Conservation (phyloP, 768 basidiomycete genomes). For the Lenzites betulinus region DNA sequence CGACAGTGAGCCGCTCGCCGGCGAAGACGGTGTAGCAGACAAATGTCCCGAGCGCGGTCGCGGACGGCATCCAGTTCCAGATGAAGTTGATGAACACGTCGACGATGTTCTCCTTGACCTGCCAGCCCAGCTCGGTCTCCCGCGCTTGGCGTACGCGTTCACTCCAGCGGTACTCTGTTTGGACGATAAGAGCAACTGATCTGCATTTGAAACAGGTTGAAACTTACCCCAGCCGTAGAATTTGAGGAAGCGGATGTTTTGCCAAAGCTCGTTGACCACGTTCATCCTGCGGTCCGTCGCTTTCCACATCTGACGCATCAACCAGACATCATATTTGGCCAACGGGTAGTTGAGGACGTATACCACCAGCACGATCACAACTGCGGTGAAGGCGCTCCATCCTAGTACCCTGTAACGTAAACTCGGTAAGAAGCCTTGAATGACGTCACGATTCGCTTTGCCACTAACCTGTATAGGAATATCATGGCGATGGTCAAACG, state of each 20-base stretch:
- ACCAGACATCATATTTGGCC: conserved; percentile 64
- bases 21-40: conserved; percentile 69
- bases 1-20: conserved; percentile 66
- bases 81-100: conserved; percentile 68
- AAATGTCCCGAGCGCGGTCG: conserved; percentile 63
- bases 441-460: background rate
- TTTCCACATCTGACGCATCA: conserved; percentile 58
- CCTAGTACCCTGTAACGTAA: conserved; percentile 58
- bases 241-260: conserved; percentile 72
- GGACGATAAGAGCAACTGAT: no score
- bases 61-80: conserved; percentile 75
- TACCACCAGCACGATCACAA: conserved; percentile 61
- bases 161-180: conserved; percentile 31
- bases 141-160: conserved; percentile 42
- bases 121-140: conserved; percentile 66
- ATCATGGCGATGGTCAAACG: conserved; percentile 64
- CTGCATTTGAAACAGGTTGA: background rate
- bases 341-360: conserved; percentile 69
- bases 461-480: conserved; percentile 67
- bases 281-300: conserved; percentile 71
- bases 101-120: conserved; percentile 63
- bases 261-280: conserved; percentile 74
- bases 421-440: conserved; percentile 2
- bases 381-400: conserved; percentile 75
- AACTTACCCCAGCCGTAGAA: conserved; percentile 74